A percentile compares a stretch with the other conserved stretches of the same genome.
phyloP scores from a whole-genome alignment of 768 basidiomycete genomes.

The Suillus subalutaceus region DNA sequence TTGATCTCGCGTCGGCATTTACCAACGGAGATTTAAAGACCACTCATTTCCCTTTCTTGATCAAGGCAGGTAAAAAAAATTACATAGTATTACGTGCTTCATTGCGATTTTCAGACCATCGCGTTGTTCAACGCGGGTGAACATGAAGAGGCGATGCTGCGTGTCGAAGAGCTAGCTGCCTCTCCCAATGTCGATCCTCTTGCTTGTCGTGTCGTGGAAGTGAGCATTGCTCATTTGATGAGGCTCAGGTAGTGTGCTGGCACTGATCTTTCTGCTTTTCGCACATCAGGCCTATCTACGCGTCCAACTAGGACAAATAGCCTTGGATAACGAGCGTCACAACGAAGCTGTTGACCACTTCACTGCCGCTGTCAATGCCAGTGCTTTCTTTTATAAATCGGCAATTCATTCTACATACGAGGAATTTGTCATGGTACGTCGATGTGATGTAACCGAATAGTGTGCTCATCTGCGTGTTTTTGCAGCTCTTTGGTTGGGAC shows the following conservation, averaged over 20 bases:
- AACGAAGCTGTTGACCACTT: not conserved
- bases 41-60: not conserved
- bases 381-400: not conserved
- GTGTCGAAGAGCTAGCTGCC: not conserved
- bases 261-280: not conserved
- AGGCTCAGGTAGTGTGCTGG: not conserved
- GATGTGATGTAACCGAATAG: not conserved
- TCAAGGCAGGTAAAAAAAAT: not conserved
- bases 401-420: not conserved
- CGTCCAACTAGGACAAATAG: not conserved
- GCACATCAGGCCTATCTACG: not conserved
- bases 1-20: not conserved
- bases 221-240: not conserved
- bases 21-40: not conserved
- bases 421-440: not conserved
- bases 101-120: not conserved
- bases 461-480: not conserved
- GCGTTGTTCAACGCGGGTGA: not conserved
- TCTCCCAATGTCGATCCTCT: not conserved
- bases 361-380: not conserved
- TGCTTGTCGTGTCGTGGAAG: not conserved
- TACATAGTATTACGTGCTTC: not conserved
- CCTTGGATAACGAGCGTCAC: not conserved
- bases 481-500: slow-evolving; percentile 1
- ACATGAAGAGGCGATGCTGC: not conserved